Conservation (phyloP, 2,329 filamentous ascomycete genomes). For the Monosporascus cannonballus region DNA sequence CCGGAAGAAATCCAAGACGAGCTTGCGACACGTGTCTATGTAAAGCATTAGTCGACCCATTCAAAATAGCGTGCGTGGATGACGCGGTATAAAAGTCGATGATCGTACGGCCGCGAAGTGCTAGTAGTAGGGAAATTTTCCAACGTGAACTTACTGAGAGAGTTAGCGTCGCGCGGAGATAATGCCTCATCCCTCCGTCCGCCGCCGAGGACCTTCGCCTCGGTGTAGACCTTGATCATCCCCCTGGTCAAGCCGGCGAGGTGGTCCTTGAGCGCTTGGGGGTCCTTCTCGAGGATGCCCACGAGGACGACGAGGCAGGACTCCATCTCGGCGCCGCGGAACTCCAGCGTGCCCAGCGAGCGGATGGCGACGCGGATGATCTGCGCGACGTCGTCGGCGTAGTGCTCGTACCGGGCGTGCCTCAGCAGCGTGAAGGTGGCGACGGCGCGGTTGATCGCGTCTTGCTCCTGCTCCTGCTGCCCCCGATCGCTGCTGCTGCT, state of each 20-base stretch:
- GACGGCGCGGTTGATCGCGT: conserved; percentile 36
- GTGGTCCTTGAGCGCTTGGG: conserved; percentile 40
- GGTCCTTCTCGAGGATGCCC: conserved; percentile 39
- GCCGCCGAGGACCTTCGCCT: conserved; percentile 6
- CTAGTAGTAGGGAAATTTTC: not conserved
- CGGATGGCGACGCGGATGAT: conserved; percentile 45
- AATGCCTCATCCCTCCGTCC: not conserved
- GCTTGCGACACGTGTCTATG: conserved; percentile 33
- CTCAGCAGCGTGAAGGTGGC: conserved; percentile 43
- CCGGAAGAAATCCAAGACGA: conserved; percentile 41
- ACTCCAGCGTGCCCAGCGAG: conserved; percentile 34
- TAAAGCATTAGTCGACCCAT: not conserved
- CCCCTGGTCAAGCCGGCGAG: conserved; percentile 43
- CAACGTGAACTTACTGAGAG: not conserved
- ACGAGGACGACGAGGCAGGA: conserved; percentile 43
- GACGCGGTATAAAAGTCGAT: too few relatives aligned
- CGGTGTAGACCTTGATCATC: conserved; percentile 31
- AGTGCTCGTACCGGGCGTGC: conserved; percentile 44
- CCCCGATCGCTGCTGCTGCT: conserved; percentile 10
- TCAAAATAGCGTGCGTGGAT: too few relatives aligned
- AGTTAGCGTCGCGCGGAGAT: not conserved
- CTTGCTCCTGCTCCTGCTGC: not conserved
- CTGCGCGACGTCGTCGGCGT: conserved; percentile 42
- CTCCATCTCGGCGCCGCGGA: conserved; percentile 35
- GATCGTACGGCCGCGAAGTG: not conserved